Conservation (phyloP, 345 rosid genomes). For the Hibiscus syriacus region DNA sequence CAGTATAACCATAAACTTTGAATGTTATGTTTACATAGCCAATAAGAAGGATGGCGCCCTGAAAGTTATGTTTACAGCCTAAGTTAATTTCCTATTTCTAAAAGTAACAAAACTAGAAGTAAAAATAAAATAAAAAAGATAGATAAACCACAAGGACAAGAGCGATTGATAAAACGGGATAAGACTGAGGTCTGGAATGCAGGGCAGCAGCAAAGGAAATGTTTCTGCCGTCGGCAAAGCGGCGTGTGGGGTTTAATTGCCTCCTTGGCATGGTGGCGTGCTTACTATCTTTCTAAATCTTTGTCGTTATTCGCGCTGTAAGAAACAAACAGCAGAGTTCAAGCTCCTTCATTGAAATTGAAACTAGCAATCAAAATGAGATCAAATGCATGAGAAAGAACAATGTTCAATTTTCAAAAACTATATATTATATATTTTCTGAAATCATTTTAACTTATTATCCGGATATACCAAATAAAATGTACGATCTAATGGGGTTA, state of each 20-base stretch:
- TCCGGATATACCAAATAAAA: no score
- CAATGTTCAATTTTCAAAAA: no score
- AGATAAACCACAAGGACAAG: slow-evolving; percentile 56
- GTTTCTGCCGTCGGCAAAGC: slow-evolving; percentile 63
- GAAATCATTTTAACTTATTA: no score
- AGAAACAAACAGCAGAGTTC: neutral
- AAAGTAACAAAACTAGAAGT: neutral
- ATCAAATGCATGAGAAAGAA: neutral
- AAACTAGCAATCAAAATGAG: neutral
- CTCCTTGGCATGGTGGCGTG: slow-evolving; percentile 61
- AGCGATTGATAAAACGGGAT: slow-evolving; percentile 56
- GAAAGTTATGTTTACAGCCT: slow-evolving; percentile 7
- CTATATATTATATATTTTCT: no score
- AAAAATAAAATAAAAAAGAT: neutral
- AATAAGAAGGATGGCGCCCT: slow-evolving; percentile 79
- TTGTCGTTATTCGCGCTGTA: neutral
- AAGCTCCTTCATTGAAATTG: no score
- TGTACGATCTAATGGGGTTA: no score
- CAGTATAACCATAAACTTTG: no score
- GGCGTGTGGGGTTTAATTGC: slow-evolving; percentile 68
- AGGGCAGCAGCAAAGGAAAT: slow-evolving; percentile 62
- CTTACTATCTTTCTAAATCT: neutral
- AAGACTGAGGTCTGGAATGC: slow-evolving; percentile 71
- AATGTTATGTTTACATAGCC: no score
- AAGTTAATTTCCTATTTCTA: neutral